Base-by-base conservation (phyloP, 2,329 filamentous ascomycete species). In the Didymella pinodella region DNA sequence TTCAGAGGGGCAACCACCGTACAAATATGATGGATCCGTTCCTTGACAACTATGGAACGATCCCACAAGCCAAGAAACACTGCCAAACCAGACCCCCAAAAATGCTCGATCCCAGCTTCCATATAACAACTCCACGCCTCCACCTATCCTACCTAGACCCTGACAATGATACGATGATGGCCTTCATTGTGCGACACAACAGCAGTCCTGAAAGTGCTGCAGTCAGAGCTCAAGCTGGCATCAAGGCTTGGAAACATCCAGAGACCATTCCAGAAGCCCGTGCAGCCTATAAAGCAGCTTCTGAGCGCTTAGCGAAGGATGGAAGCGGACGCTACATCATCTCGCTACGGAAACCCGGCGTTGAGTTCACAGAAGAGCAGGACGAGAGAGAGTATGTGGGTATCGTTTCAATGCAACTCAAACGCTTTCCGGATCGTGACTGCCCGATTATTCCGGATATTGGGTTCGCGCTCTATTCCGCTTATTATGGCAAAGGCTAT, bases 21-120 rank as follows among this genome's bases (percentile, higher is more conserved):
- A 44, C 41, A 44, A 44, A 26, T 12, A 28, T 44, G 22, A 14
- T 26, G 28, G 8, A 28, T 3, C 41, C 25, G 16, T 44, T 44
- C 2, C 41, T 7, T 14, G 25, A 16, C 25, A 28, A 26, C 22
- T 20, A 26, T 16, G 12, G 5, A 20, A 25, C 22, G 7, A 34
- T 36, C 7, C 5, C 40, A 45, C 41, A 38, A 52, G 29, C 31
- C 40, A 18, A 50, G n/a, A 14, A 32, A 26, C 10, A 32, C 51
- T 7, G 6, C 11, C 18, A 2, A 14, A 44, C 44, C 25, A 25
- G 18, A 22, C 18, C n/a, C 25, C 25, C 10, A 45, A 61, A 48
- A 11, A 74, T 73, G 4, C 88, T 78, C 77, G 90, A 91, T 16
- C 67, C 77, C 79, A 81, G 88, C 75, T 90, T 91, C 83, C 86